A percentile compares a stretch with the other conserved stretches of the same genome.
phyloP scores from a whole-genome alignment of 495 filamentous ascomycete species.

The Chaetomium tenue region DNA sequence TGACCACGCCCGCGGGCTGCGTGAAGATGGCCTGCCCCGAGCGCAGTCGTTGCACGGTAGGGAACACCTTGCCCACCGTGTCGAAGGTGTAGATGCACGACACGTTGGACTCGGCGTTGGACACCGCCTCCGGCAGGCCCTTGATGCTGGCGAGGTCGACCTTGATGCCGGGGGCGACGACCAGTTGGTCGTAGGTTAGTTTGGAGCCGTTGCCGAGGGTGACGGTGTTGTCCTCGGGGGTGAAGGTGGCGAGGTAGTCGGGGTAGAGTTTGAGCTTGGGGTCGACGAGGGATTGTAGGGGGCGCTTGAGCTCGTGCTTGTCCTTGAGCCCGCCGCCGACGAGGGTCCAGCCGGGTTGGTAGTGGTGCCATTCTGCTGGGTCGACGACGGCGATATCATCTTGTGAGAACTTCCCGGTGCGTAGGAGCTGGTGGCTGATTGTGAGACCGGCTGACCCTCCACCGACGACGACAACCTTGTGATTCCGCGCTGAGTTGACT shows the following conservation, averaged over 20 bases:
- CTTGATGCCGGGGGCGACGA: slow-evolving; percentile 62
- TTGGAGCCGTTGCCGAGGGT: slow-evolving; percentile 58
- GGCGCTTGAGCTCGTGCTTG: slow-evolving; percentile 53
- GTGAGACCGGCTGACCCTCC: slow-evolving; percentile 61
- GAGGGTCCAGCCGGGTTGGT: slow-evolving; percentile 70
- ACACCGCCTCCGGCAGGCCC: slow-evolving; percentile 60
- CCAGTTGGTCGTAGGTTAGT: slow-evolving; percentile 61
- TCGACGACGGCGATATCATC: slow-evolving; percentile 68
- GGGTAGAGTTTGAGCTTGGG: slow-evolving; percentile 63
- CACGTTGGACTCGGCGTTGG: slow-evolving; percentile 54
- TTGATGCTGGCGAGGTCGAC: slow-evolving; percentile 56
- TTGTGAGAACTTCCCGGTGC: slow-evolving; percentile 51
- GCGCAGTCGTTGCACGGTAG: slow-evolving; percentile 53
- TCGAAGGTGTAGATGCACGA: slow-evolving; percentile 67
- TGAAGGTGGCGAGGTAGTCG: slow-evolving; percentile 50
- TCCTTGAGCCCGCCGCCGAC: slow-evolving; percentile 63
- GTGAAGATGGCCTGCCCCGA: slow-evolving; percentile 66
- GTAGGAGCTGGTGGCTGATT: slow-evolving; percentile 63
- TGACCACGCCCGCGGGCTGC: slow-evolving; percentile 63
- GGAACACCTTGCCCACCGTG: slow-evolving; percentile 57
- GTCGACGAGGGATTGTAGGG: slow-evolving; percentile 53
- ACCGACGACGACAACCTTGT: slow-evolving; percentile 64
- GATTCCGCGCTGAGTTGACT: slow-evolving; percentile 41
- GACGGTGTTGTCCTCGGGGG: slow-evolving; percentile 58
- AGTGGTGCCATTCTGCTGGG: slow-evolving; percentile 63